Conservation (phyloP, 352 stramenopile genomes). For the Pythium graminicola region DNA sequence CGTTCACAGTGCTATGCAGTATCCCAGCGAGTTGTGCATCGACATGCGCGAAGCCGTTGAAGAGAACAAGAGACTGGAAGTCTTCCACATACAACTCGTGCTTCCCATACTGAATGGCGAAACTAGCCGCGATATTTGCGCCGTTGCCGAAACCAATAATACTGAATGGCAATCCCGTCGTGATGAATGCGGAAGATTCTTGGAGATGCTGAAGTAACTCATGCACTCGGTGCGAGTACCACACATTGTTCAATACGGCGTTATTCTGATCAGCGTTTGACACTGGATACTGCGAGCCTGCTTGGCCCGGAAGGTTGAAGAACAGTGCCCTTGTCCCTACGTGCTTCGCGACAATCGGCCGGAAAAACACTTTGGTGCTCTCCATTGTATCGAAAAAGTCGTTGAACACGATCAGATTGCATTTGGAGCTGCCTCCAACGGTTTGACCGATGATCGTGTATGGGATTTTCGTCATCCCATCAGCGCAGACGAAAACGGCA, state of each 20-base stretch:
- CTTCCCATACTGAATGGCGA: constrained; percentile 38
- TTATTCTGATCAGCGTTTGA: constrained; percentile 1
- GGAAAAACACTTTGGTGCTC: constrained; percentile 84
- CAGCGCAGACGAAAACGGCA: constrained; percentile 55
- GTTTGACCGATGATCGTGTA: constrained; percentile 78
- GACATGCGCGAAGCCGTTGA: constrained; percentile 90
- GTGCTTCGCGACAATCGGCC: constrained; percentile 65
- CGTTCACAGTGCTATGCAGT: constrained; percentile 93
- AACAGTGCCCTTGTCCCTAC: constrained; percentile 79
- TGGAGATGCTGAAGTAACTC: constrained; percentile 85
- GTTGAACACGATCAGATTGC: constrained; percentile 88
- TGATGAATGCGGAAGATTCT: constrained; percentile 56
- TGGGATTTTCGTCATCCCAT: constrained; percentile 72
- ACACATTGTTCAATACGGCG: constrained; percentile 78
- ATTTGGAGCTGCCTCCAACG: constrained; percentile 47
- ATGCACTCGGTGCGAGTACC: constrained; percentile 67
- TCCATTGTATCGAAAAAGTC: constrained; percentile 93
- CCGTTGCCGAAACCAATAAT: constrained; percentile 92
- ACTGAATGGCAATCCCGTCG: constrained; percentile 62
- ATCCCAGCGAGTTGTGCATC: constrained; percentile 89
- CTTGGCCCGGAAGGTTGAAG: constrained; percentile 91
- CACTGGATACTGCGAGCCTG: constrained; percentile 54
- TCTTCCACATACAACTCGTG: constrained; percentile 38
- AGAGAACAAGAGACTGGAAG: constrained; percentile 72
- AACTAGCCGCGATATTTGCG: constrained; percentile 81